Evolutionary conservation across 495 filamentous ascomycete genomes (phyloP).

Genomic region (Daldinia decipiens): DNA sequence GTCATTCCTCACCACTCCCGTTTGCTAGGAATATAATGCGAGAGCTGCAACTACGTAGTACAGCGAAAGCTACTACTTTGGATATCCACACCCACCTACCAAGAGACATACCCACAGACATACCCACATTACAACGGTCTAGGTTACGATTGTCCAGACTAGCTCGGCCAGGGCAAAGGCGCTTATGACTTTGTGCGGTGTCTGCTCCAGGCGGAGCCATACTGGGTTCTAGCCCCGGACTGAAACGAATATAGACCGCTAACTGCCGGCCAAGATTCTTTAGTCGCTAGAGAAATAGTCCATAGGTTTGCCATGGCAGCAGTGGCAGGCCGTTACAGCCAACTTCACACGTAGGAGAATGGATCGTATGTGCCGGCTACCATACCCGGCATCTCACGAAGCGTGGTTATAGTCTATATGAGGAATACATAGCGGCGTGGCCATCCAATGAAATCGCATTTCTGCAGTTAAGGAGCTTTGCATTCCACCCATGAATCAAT

Average conservation of each 20-base stretch:
- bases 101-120: background rate
- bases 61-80: background rate
- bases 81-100: background rate
- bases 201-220: conserved; percentile 2
- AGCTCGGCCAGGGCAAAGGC: background rate
- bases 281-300: background rate
- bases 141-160: conserved; percentile 4
- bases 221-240: background rate
- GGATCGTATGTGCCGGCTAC: background rate
- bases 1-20: background rate
- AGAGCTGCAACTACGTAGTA: conserved; percentile 2
- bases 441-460: background rate
- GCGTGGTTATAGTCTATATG: background rate
- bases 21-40: background rate
- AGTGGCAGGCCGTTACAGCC: background rate
- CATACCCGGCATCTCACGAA: background rate
- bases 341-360: background rate
- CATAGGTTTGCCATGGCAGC: background rate
- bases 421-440: background rate
- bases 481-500: background rate
- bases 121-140: conserved; percentile 2
- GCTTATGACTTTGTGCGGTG: background rate
- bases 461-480: background rate
- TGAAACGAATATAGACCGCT: background rate
- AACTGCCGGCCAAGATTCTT: conserved; percentile 4